A percentile compares a stretch with the other conserved stretches of the same genome.
Evolutionary conservation across 805 yeast species (phyloP).

Genomic region (Ogataea corticis): DNA sequence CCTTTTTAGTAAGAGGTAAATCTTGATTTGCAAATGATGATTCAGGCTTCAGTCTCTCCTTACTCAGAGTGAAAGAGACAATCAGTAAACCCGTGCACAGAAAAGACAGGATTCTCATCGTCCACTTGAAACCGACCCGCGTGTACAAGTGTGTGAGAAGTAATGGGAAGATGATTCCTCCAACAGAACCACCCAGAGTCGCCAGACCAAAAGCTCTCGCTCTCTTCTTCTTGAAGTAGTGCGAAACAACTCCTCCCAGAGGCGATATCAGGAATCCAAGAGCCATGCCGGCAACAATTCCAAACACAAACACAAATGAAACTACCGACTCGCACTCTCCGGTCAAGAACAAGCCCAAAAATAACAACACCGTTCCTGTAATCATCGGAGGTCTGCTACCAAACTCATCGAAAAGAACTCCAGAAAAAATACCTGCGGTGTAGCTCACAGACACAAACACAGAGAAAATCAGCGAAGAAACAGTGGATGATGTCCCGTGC

Average conservation of each 20-base stretch:
- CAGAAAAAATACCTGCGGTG: slow-evolving; percentile 50
- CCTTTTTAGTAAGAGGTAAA: slow-evolving; percentile 8
- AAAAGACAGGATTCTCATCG: slow-evolving; percentile 51
- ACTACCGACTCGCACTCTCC: slow-evolving; percentile 43
- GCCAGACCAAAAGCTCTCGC: slow-evolving; percentile 37
- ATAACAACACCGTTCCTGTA: slow-evolving; percentile 42
- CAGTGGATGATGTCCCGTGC: slow-evolving; percentile 42
- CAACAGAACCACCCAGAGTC: slow-evolving; percentile 61
- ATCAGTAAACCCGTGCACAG: slow-evolving; percentile 23
- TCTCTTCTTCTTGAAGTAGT: slow-evolving; percentile 44
- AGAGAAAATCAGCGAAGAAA: slow-evolving; percentile 67
- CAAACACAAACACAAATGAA: slow-evolving; percentile 44
- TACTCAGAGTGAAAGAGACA: slow-evolving; percentile 35
- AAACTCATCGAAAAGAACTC: slow-evolving; percentile 56
- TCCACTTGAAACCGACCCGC: slow-evolving; percentile 59
- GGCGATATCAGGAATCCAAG: slow-evolving; percentile 46
- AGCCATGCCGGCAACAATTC: slow-evolving; percentile 41
- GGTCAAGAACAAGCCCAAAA: slow-evolving; percentile 51
- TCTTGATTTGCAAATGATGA: slow-evolving; percentile 12
- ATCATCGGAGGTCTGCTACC: slow-evolving; percentile 48
- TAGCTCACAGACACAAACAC: slow-evolving; percentile 51
- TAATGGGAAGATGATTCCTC: slow-evolving; percentile 64
- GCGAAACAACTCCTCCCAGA: slow-evolving; percentile 45
- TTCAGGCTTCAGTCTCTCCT: slow-evolving; percentile 34
- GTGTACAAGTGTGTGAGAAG: slow-evolving; percentile 46